Base-by-base conservation (phyloP, 805 yeast species). In the Saccharomycopsis sp. region DNA sequence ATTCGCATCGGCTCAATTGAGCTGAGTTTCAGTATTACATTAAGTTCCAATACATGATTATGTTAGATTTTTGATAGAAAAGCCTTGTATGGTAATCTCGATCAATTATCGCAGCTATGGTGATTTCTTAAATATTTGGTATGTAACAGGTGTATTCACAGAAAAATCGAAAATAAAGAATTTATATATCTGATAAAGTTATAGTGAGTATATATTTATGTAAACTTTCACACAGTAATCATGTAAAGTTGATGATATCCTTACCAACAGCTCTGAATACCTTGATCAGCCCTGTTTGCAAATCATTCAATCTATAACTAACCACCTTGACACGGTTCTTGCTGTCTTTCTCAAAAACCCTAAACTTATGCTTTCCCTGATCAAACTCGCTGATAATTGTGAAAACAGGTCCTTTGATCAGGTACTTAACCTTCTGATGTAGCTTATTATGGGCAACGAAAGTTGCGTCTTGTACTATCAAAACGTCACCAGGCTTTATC, bases 261-360 rank as follows among this genome's bases (percentile, higher is more conserved):
- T 89, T 80, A 12, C 88, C 89, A 34, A 91, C 85, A 4, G 82
- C 81, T 66, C 98, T 81, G 71, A 84, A 94, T 2, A 91, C 88
- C 62, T 88, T 79, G 12, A 92, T 73, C 64, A 82, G 83, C 2
- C 99, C 99, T 59, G 82, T 75, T 67, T 81, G 84, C 80, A 92
- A 78, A 59, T 89, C 95, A 1, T 80, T 74, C 2, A 91, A 68
- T 64, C 82, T 83, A 68, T 86, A 87, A 50, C 87, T 78, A 50
- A 82, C 84, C 58, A 78, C 79, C 59, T 74, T 79, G 46, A 87
- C 76, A 1, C 86, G 85, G 40, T 70, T 65, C 2, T 68, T 59
- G 40, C 77, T 79, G 40, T 64, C 66, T 57, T 75, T 75, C 64
- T 85, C 91, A 62, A 85, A 73, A 3, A 87, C 95, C 67, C 79